Conservation (phyloP, 805 yeast genomes). For the Kodamaea laetipori region DNA sequence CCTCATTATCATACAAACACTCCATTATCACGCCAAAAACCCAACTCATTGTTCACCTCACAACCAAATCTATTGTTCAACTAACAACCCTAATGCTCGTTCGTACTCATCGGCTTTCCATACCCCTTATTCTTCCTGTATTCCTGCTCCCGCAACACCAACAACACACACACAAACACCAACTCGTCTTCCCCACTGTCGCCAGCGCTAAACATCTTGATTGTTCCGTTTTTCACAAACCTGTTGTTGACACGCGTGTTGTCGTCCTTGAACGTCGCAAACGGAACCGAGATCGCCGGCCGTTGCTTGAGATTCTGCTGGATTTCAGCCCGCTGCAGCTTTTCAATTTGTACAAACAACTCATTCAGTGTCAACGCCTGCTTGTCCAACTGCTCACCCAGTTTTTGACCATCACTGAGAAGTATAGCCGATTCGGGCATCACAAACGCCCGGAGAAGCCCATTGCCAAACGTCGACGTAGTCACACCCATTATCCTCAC, state of each 20-base stretch:
- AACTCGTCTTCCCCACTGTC: conserved; percentile 23
- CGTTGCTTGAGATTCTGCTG: conserved; percentile 21
- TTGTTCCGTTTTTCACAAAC: conserved; percentile 24
- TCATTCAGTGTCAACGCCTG: conserved; percentile 17
- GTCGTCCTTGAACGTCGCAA: conserved; percentile 33
- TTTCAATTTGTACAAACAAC: conserved; percentile 23
- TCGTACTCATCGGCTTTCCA: conserved; percentile 15
- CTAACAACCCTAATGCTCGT: no score
- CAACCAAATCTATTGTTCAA: no score
- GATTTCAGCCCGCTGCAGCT: conserved; percentile 24
- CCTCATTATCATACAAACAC: no score
- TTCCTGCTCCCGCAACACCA: conserved; percentile 37
- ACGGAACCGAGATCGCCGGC: conserved; percentile 27
- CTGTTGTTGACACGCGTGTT: conserved; percentile 24
- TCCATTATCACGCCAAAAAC: no score
- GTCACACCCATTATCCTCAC: conserved; percentile 35
- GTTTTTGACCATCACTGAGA: conserved; percentile 23
- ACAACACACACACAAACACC: conserved; percentile 26
- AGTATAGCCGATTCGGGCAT: conserved; percentile 23
- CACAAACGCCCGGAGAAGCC: conserved; percentile 27
- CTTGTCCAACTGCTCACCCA: conserved; percentile 15
- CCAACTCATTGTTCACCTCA: no score
- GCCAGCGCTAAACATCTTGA: conserved; percentile 21
- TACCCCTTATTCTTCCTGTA: conserved; percentile 34
- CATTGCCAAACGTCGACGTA: conserved; percentile 38